Conservation (phyloP, 352 stramenopile genomes). For the Phytophthora agathidicida region DNA sequence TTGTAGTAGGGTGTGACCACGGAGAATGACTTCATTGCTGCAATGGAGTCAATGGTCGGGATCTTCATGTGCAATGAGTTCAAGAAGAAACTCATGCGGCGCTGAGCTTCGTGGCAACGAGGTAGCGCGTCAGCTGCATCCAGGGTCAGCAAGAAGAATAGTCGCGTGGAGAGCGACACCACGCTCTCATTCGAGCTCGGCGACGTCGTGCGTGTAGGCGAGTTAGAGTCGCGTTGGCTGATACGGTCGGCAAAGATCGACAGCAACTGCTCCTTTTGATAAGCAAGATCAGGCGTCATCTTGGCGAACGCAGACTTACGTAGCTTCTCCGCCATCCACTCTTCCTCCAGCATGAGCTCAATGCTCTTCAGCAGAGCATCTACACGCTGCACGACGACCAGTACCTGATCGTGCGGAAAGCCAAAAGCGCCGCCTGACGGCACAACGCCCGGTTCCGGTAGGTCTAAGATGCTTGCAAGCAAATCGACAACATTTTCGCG, state of each 20-base stretch:
- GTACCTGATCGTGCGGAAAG: constrained; percentile 77
- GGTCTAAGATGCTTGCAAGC: constrained; percentile 82
- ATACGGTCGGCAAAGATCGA: constrained; percentile 78
- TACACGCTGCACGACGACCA: constrained; percentile 78
- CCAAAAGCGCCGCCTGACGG: constrained; percentile 55
- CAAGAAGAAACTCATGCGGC: constrained; percentile 91
- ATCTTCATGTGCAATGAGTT: constrained; percentile 92
- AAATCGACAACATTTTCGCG: constrained; percentile 87
- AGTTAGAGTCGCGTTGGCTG: constrained; percentile 58
- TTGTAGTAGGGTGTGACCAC: constrained; percentile 92
- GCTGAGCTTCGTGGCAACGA: constrained; percentile 84
- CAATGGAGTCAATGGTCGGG: constrained; percentile 81
- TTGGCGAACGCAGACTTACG: constrained; percentile 79
- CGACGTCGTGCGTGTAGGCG: constrained; percentile 45
- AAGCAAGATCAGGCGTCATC: constrained; percentile 76
- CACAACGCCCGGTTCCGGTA: constrained; percentile 76
- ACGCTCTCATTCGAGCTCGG: constrained; percentile 83
- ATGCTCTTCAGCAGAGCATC: constrained; percentile 83
- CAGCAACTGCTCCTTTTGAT: constrained; percentile 81
- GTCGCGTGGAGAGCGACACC: constrained; percentile 74
- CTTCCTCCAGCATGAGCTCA: constrained; percentile 86
- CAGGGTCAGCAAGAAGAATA: constrained; percentile 87
- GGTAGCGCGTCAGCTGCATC: constrained; percentile 84
- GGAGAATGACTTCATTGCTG: constrained; percentile 89
- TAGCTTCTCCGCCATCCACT: constrained; percentile 87